Conservation (phyloP, 495 filamentous ascomycete species). For the Hamigera avellanea region DNA sequence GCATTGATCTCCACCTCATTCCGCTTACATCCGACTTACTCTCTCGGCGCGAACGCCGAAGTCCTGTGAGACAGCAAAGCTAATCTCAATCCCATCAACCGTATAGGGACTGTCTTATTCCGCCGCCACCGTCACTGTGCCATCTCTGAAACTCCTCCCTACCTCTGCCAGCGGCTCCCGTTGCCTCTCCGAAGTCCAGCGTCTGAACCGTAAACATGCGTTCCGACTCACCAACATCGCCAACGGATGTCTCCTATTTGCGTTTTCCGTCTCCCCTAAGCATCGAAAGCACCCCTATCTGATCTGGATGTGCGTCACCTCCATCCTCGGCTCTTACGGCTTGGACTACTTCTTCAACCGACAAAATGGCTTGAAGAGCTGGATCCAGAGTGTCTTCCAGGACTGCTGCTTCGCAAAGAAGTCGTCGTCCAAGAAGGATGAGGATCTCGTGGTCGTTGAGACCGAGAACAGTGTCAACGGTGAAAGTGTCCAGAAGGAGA, state of each 20-base stretch:
- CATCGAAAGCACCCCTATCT: slow-evolving; percentile 73
- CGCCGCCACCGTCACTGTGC: slow-evolving; percentile 58
- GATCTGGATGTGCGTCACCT: slow-evolving; percentile 55
- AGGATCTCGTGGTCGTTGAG: slow-evolving; percentile 47
- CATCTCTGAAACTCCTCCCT: slow-evolving; percentile 65
- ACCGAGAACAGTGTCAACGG: slow-evolving; percentile 57
- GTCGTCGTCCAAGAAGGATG: slow-evolving; percentile 48
- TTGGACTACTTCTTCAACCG: slow-evolving; percentile 43
- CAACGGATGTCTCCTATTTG: slow-evolving; percentile 52
- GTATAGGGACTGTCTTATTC: slow-evolving; percentile 74
- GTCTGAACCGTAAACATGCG: slow-evolving; percentile 45
- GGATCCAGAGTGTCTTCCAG: slow-evolving; percentile 13
- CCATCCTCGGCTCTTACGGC: slow-evolving; percentile 42
- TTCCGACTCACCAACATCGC: slow-evolving; percentile 50
- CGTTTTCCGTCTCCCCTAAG: slow-evolving; percentile 59
- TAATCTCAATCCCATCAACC: not conserved
- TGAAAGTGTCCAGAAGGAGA: slow-evolving; percentile 61
- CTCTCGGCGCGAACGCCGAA: too few species aligned
- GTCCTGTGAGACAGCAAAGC: too few species aligned
- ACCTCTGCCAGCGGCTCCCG: slow-evolving; percentile 53
- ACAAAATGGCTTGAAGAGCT: slow-evolving; percentile 18
- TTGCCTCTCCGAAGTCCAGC: slow-evolving; percentile 51
- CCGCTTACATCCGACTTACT: too few species aligned
- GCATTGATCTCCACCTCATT: not conserved
- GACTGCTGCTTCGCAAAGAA: slow-evolving; percentile 14